Evolutionary conservation across 805 yeast genomes (phyloP), one percentile per base, ranked within the genome.

Genomic region (Candida anglica): DNA sequence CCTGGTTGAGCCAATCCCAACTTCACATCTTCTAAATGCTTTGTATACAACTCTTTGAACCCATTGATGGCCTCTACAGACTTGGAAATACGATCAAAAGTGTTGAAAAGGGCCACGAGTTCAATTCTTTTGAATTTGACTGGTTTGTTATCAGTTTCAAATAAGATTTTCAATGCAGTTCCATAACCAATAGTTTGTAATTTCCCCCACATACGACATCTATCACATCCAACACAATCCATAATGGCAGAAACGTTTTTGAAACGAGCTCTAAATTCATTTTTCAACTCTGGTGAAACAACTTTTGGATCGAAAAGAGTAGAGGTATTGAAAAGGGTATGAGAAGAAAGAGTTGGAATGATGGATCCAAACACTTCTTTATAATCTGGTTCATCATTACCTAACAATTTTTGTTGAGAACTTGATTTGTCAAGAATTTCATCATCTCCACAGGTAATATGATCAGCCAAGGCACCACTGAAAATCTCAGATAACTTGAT

Each of bases 171-270:
- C 51, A 93, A 73, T 1, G 96, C 95, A 6, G 99, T 93, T 14
- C 97, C 99, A 58, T 93, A 93, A 15, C 99, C 99, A 11, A 93
- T 86, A 2, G 95, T 87, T 65, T 93, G 98, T 19, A 93, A 76
- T 59, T 93, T 93, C 7, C 98, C 98, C 99, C 99, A 93, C 60
- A 93, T 69, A 50, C 97, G 76, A 59, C 99, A 93, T 53, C 97
- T 73, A 56, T 93, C 98, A 66, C 99, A 93, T 24, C 96, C 97
- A 26, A 93, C 98, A 65, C 99, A 93, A 58, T 91, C 96, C 97
- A 93, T 93, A 28, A 93, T 78, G 32, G 86, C 81, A 15, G 95
- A 81, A 16, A 93, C 94, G 54, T 93, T 93, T 52, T 79, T 81
- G 58, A 93, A 94, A 33, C 95, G 81, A 24, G 74, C 60, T 41